Base-by-base conservation (phyloP, 805 yeast species). In the Barnettozyma sucrosica region DNA sequence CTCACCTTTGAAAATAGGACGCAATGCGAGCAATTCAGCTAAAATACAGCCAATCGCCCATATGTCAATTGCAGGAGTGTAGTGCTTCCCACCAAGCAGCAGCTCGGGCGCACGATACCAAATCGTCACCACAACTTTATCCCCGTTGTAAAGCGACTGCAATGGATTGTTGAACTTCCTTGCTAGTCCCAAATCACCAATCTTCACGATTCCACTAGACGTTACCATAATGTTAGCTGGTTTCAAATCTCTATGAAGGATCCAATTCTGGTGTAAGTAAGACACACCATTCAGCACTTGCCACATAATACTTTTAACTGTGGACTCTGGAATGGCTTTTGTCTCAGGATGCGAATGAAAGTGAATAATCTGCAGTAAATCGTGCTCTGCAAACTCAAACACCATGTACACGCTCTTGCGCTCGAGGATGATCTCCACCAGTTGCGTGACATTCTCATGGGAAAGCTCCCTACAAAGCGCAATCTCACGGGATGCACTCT, bases 141-240 rank as follows among this genome's bases (percentile, higher is more conserved):
- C 98, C 39, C 97, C 97, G 19, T 90, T 77, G 61, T 86, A 90
- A 21, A 90, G 70, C 19, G 93, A 81, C 59, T 90, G 97, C 36
- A 90, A 65, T 28, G 95, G 92, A 58, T 89, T 86, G 54, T 83
- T 84, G 67, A 89, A 90, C 57, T 85, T 80, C 50, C 98, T 74
- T 0, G 97, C 97, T 32, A 90, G 70, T 1, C 98, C 98, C 55
- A 90, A 73, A 68, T 92, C 99, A 20, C 98, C 99, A 51, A 92
- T 90, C 65, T 93, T 93, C 18, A 92, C 93, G n/a, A 81, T 80
- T 0, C 99, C 99, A 49, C 77, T 80, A 8, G 82, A 75, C 0
- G 96, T 81, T 0, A 92, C 96, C 98, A 92, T 93, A 54, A 93
- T 92, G 66, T 92, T 92, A 2, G 99, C 99, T 1, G 99, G 99